Conservation (phyloP, 2,329 filamentous ascomycete genomes). For the Allantophomopsis lycopodina region DNA sequence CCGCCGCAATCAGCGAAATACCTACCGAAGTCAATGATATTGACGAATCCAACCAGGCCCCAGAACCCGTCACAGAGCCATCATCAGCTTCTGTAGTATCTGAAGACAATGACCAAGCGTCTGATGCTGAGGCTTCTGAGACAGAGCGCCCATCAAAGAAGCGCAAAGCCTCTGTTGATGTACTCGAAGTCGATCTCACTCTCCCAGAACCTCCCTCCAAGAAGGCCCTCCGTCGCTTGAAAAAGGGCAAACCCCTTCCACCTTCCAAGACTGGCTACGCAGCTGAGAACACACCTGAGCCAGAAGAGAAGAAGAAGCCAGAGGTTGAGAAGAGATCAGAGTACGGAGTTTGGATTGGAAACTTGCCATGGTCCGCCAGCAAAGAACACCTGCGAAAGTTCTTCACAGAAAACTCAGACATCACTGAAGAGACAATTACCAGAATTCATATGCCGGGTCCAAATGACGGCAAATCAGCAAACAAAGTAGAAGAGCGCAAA, state of each 20-base stretch:
- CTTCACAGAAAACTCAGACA: constrained; percentile 58
- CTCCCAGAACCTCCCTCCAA: constrained; percentile 94
- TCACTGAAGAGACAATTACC: constrained; percentile 61
- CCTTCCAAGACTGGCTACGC: constrained; percentile 22
- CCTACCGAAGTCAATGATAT: background rate
- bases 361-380: constrained; percentile 73
- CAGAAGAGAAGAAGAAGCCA: constrained; percentile 24
- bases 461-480: constrained; percentile 24
- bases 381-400: constrained; percentile 65
- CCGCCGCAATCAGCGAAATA: constrained; percentile 5
- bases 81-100: too few species aligned
- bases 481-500: constrained; percentile 14
- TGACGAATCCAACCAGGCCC: too few species aligned
- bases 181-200: constrained; percentile 79
- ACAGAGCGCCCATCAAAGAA: constrained; percentile 30
- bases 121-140: background rate
- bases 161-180: constrained; percentile 55
- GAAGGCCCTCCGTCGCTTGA: constrained; percentile 77
- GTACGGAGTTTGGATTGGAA: constrained; percentile 90
- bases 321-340: constrained; percentile 51
- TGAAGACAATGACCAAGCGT: background rate
- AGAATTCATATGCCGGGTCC: constrained; percentile 46
- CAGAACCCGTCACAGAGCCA: too few species aligned
- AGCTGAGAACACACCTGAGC: constrained; percentile 22
- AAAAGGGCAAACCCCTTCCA: constrained; percentile 58